Percentiles rank a stretch among this genome's conserved stretches.
These are phyloP conservation scores for Dactylis glomerata DNA, from an alignment of 176 grass and related monocot genomes.

Conservation along the genomic window DNA sequence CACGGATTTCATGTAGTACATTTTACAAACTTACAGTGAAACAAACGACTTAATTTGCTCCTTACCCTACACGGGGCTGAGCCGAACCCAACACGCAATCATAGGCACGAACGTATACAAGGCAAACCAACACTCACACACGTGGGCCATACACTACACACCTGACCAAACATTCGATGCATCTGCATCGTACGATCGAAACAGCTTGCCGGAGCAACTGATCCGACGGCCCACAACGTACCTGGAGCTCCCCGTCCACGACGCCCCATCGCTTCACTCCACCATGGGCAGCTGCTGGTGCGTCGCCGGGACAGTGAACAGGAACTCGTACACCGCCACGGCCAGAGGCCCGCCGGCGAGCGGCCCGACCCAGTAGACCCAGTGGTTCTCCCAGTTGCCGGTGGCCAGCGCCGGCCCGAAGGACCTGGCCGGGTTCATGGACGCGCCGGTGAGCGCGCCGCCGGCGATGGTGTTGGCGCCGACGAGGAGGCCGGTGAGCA, in stretches of 20 bases:
- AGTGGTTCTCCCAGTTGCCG: constrained; percentile 70
- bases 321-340: constrained; percentile 57
- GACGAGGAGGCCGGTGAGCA: constrained; percentile 71
- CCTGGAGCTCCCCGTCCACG: not conserved
- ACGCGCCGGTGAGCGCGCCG: constrained; percentile 70
- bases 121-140: not conserved
- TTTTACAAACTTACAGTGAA: not conserved
- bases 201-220: not conserved
- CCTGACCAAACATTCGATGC: not conserved
- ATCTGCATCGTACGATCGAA: not conserved
- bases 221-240: constrained; percentile 6
- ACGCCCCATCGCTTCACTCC: constrained; percentile 16
- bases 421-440: constrained; percentile 89
- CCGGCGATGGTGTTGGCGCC: constrained; percentile 84
- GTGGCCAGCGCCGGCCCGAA: constrained; percentile 70
- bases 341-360: constrained; percentile 62
- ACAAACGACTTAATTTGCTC: not conserved
- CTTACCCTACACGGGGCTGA: not conserved
- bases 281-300: constrained; percentile 47
- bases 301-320: constrained; percentile 29
- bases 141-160: not conserved
- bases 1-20: not conserved
- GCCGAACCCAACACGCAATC: not conserved
- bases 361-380: constrained; percentile 96
- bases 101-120: not conserved